Conservation (phyloP, 2,329 filamentous ascomycete species). For the Paraphaeosphaeria sporulosa region DNA sequence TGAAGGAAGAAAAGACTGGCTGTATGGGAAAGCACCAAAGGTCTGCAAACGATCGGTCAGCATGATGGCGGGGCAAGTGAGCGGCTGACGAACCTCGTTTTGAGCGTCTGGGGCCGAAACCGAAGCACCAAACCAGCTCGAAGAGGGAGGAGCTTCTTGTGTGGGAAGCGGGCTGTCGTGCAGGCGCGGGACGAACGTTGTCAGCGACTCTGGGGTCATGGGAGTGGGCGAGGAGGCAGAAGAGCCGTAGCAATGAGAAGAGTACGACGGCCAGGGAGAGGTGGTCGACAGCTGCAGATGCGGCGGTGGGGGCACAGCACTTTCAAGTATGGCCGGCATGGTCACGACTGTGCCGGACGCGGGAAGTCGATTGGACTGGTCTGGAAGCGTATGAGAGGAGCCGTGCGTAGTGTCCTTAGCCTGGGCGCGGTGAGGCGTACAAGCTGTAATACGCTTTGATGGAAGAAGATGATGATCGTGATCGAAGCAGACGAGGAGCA, state of each 20-base stretch:
- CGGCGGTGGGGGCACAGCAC: slow-evolving; percentile 42
- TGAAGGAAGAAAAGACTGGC: slow-evolving; percentile 41
- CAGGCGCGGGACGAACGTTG: slow-evolving; percentile 38
- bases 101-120: slow-evolving; percentile 38
- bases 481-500: slow-evolving; percentile 19
- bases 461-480: slow-evolving; percentile 13
- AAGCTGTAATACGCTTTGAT: neutral
- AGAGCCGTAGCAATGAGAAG: slow-evolving; percentile 33
- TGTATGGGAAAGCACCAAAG: slow-evolving; percentile 38
- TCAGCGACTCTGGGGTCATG: slow-evolving; percentile 44
- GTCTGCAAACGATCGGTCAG: slow-evolving; percentile 16
- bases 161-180: slow-evolving; percentile 37
- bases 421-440: slow-evolving; percentile 4
- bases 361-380: slow-evolving; percentile 11
- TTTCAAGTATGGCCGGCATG: slow-evolving; percentile 47
- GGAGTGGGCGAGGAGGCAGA: slow-evolving; percentile 36
- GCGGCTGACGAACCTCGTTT: slow-evolving; percentile 37
- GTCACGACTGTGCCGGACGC: slow-evolving; percentile 25
- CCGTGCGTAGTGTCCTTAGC: slow-evolving; percentile 18
- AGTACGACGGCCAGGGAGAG: slow-evolving; percentile 40
- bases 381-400: slow-evolving; percentile 21
- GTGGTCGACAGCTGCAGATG: slow-evolving; percentile 40
- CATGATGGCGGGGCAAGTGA: slow-evolving; percentile 24
- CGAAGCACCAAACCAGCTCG: slow-evolving; percentile 41
- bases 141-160: slow-evolving; percentile 36